Evolutionary conservation across 768 basidiomycete species (phyloP), one percentile per base, ranked within the genome.

Genomic region (Tulasnella sp.): DNA sequence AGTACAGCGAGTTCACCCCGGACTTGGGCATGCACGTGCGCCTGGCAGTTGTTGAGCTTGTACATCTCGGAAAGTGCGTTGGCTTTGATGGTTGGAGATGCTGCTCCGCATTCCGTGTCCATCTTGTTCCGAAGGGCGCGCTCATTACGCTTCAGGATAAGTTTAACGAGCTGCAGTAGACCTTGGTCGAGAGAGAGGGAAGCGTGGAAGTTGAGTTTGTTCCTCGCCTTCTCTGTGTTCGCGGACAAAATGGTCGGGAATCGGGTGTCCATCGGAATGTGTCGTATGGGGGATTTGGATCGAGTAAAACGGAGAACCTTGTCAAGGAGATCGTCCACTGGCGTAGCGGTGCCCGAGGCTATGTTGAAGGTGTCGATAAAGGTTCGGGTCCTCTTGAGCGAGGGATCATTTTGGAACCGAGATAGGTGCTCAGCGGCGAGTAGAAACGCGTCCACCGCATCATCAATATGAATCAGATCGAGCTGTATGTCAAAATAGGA

Each of bases 401-500:
- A 37, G 9, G 24, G 40, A n/a, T 37, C 11, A 58, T 37, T 28
- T 22, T 24, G 12, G 48, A 31, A 8, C 72, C 34, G 16, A 48
- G 48, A 69, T n/a, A 84, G 75, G 34, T 77, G 79, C 28, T 78
- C 50, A 48, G 84, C 81, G 1, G 84, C 83, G 31, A 82, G 81
- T 9, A 84, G 46, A 14, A 85, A 80, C 0, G 84, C 85, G 44
- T 82, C 81, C 37, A 86, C 76, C 3, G 83, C 83, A 76, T 86
- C 86, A 40, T 84, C 83, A 16, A 85, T 80, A 72, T 85, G 83
- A 18, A 86, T 75, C 9, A 85, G 72, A 74, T 84, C 84, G 16
- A 84, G 50, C 42, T 72, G 34, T 22, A 37, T 37, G 37, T 6
- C 37, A 28, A 18, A 2, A 60, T 20, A 46, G 12, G 11, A 11